Conservation (phyloP, 306 rosid genomes). For the Senna tora region DNA sequence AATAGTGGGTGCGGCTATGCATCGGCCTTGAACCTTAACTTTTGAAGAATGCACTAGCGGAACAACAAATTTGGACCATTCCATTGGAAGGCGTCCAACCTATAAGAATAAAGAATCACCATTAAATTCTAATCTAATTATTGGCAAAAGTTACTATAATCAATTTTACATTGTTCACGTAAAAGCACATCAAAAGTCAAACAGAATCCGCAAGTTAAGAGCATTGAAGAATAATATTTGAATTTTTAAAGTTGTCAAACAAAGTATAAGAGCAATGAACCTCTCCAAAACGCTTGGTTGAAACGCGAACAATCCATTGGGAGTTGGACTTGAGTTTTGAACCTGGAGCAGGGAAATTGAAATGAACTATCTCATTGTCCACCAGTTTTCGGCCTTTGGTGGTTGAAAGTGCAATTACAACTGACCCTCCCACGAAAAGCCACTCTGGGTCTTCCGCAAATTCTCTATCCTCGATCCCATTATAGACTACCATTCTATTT, state of each 20-base stretch:
- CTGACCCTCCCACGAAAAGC: conserved; percentile 66
- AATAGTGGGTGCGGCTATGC: conserved; percentile 59
- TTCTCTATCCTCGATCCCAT: conserved; percentile 64
- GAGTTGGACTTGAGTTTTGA: conserved; percentile 36
- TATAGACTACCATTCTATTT: conserved; percentile 13
- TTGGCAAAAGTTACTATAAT: not conserved
- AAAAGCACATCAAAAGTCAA: not conserved
- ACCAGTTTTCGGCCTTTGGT: conserved; percentile 65
- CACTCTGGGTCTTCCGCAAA: conserved; percentile 66
- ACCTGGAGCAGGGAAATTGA: conserved; percentile 46
- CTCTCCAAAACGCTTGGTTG: conserved; percentile 82
- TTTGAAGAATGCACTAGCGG: conserved; percentile 63
- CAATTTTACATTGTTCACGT: not conserved
- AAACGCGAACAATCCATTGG: conserved; percentile 71
- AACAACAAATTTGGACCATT: conserved; percentile 70
- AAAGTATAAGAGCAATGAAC: conserved; percentile 19
- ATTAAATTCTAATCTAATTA: no score
- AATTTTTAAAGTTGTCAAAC: no score
- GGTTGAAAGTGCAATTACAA: conserved; percentile 64
- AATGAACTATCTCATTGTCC: conserved; percentile 79
- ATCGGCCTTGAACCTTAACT: conserved; percentile 66
- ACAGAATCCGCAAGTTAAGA: not conserved
- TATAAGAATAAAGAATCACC: not conserved
- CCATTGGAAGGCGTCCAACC: conserved; percentile 93
- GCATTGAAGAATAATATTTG: no score